Evolutionary conservation across 108 stramenopile species (phyloP), one percentile per base, ranked within the genome.

Genomic region (Skeletonema marinoi): DNA sequence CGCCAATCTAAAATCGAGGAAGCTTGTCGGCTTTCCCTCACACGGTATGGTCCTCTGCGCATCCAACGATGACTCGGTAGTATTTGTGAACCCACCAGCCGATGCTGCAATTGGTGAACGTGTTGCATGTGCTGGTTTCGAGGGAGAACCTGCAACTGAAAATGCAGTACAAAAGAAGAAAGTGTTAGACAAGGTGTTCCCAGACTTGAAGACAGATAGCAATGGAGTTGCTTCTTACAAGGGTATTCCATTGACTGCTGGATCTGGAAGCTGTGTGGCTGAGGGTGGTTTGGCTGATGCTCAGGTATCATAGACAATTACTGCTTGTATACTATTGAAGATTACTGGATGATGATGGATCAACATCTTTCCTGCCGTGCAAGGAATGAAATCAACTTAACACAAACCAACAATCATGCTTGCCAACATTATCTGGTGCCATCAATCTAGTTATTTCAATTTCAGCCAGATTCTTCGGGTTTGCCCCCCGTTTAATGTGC

Each of bases 1-100:
- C 63, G 89, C 91, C 80, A 98, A 98, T 73, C 78, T 98, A 33
- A 97, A 96, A 77, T 64, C 89, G 44, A 46, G 44, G 44, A 56
- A 56, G 54, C 66, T 97, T 11, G 93, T 88, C 0, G 95, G 87
- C 14, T 97, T 96, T 73, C 78, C 81, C 16, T 89, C 88, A 3
- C 89, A 96, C 65, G 97, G 98, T 16, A 98, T 98, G 98, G 98
- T 98, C 41, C 82, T 98, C 51, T 96, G 95, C 62, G 96, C 98
- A 12, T 79, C 60, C 16, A 88, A 68, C n/a, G 97, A 96, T 77
- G 81, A 86, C 7, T 85, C 77, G 61, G 93, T 98, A 3, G 84
- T 88, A 59, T 82, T 98, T 64, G 77, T 97, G 0, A 91, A 94
- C 12, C 92, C 93, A 16, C 96, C 95, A 13, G 93, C 66, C 3